Conservation (phyloP, 2,329 filamentous ascomycete species). For the Diaporthe sp. region DNA sequence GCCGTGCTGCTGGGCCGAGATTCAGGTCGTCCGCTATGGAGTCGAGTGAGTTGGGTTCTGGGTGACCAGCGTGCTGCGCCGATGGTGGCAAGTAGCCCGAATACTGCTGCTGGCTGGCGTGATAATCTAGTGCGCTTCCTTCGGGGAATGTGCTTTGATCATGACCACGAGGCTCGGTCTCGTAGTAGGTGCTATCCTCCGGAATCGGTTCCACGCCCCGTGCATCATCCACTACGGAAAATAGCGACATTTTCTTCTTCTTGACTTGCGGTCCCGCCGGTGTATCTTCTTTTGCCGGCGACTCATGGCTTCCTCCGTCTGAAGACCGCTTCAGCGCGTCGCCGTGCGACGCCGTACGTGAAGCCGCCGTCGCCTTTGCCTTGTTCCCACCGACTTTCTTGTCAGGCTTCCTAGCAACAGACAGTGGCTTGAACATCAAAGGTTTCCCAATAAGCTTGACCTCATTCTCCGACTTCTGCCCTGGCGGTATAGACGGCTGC, state of each 20-base stretch:
- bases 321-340: conserved; percentile 11
- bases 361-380: conserved; percentile 35
- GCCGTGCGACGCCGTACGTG: conserved; percentile 39
- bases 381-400: conserved; percentile 66
- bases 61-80: neutral
- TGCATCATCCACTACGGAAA: conserved; percentile 69
- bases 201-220: conserved; percentile 44
- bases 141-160: conserved; percentile 50
- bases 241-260: conserved; percentile 74
- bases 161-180: conserved; percentile 43
- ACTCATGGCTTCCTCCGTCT: neutral
- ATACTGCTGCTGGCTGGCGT: conserved; percentile 34
- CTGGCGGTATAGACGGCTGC: conserved; percentile 64
- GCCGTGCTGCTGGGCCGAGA: conserved; percentile 79
- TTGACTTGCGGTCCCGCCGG: conserved; percentile 51
- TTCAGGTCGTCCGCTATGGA: conserved; percentile 83
- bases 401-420: conserved; percentile 80
- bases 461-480: conserved; percentile 71
- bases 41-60: conserved; percentile 67
- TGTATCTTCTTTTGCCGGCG: conserved; percentile 38
- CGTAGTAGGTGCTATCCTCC: conserved; percentile 50
- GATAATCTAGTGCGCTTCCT: conserved; percentile 49
- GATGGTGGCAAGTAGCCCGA: conserved; percentile 37
- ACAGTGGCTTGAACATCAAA: conserved; percentile 90
- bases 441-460: conserved; percentile 82